Percentiles rank a stretch among this genome's conserved stretches.
Evolutionary conservation across 768 basidiomycete genomes (phyloP).

Genomic region (Galerina sulciceps): DNA sequence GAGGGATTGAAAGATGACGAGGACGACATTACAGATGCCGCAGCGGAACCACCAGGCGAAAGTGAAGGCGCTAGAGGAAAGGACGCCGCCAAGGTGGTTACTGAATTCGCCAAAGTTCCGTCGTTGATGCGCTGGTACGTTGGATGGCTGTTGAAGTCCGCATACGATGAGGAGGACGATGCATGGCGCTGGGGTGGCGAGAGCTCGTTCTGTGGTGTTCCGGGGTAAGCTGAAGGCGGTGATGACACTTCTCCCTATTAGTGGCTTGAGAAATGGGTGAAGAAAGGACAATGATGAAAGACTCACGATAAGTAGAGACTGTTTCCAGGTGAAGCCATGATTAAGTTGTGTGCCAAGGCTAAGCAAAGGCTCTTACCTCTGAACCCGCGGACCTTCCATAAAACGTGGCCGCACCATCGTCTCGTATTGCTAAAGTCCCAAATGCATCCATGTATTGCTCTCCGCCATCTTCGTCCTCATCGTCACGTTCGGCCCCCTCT

Average conservation of each 20-base stretch:
- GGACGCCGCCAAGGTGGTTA: conserved; percentile 30
- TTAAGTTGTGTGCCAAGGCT: not conserved
- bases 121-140: not conserved
- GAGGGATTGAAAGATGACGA: conserved; percentile 48
- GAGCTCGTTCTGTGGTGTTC: conserved; percentile 9
- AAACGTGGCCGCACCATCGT: conserved; percentile 73
- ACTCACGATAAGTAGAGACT: conserved; percentile 64
- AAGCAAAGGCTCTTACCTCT: conserved; percentile 52
- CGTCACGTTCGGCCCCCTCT: conserved; percentile 20
- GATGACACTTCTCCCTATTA: conserved; percentile 38
- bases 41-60: conserved; percentile 31
- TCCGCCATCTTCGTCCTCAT: conserved; percentile 37
- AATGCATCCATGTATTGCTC: conserved; percentile 69
- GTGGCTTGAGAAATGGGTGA: not conserved
- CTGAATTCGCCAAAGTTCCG: conserved; percentile 20
- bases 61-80: conserved; percentile 55
- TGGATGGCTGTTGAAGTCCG: conserved; percentile 6
- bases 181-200: conserved; percentile 6
- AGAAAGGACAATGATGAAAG: not conserved
- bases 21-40: conserved; percentile 19
- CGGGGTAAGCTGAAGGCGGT: conserved; percentile 10
- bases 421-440: conserved; percentile 69
- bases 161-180: conserved; percentile 5
- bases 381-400: conserved; percentile 75
- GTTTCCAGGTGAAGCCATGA: not conserved